Evolutionary conservation across 2,329 filamentous ascomycete genomes (phyloP), one percentile per base, ranked within the genome.

Genomic region (Kalmusia sp.): DNA sequence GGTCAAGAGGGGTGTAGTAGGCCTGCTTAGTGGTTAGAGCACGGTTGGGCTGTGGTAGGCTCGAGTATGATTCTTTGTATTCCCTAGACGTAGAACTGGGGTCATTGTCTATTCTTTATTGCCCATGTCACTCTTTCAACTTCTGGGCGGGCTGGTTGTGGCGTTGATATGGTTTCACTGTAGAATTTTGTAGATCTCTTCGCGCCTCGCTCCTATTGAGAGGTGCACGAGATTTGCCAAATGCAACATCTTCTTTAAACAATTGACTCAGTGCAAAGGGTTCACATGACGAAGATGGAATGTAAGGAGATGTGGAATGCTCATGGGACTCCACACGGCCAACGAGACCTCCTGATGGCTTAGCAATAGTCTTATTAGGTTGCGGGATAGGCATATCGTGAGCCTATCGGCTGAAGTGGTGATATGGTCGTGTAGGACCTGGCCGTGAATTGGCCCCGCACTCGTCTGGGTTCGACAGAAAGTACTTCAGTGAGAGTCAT

Each of bases 61-160:
- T 34, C 38, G 33, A 7, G 40, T 17, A 14, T 15, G n/a, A 21
- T 34, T 37, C 5, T 9, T 47, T 47, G 21, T 25, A 6, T 19
- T 27, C 28, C n/a, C n/a, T n/a, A n/a, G n/a, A n/a, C n/a, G n/a
- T n/a, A n/a, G n/a, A n/a, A n/a, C n/a, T 33, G 30, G 30, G 4
- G 24, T 11, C 37, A 24, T 47, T 27, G 30, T 28, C n/a, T 35
- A 14, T 44, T 24, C 28, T 34, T 21, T 17, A 48, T 34, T 55
- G 52, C 58, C 60, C 58, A 63, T 57, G 55, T 62, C 55, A 55
- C 62, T 63, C 62, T 15, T 55, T 60, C 17, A 56, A 19, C 25
- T 54, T 56, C 60, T 62, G 58, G 57, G 56, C 41, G 34, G 1
- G 6, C 25, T 27, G 17, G 43, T 11, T 17, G 9, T 45, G 25